Evolutionary conservation across 306 rosid genomes (phyloP).

Genomic region (Casuarina glauca): DNA sequence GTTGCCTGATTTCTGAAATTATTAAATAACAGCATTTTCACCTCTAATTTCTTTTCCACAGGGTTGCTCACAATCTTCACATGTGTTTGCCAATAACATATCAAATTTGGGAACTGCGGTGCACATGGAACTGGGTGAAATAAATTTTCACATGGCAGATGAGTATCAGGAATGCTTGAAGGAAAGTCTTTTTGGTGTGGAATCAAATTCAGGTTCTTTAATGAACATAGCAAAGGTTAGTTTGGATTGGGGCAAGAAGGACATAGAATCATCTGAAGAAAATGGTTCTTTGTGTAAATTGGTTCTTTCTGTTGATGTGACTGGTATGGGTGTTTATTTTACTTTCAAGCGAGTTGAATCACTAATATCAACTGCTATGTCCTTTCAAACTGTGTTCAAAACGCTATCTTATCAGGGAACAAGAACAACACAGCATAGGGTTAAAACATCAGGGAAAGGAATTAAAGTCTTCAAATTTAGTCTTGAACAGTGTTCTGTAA

Average conservation of each 20-base stretch:
- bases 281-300: constrained; percentile 59
- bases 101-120: constrained; percentile 74
- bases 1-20: constrained; percentile 16
- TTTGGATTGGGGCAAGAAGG: constrained; percentile 95
- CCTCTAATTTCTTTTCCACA: constrained; percentile 43
- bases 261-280: constrained; percentile 74
- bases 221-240: constrained; percentile 83
- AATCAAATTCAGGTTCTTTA: constrained; percentile 86
- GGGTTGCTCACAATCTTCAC: constrained; percentile 95
- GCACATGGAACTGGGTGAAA: constrained; percentile 90
- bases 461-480: constrained; percentile 66
- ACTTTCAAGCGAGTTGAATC: constrained; percentile 83
- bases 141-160: constrained; percentile 88
- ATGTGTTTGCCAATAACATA: constrained; percentile 85
- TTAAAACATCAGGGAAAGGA: constrained; percentile 86
- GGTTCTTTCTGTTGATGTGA: constrained; percentile 78
- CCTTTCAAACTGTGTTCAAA: constrained; percentile 71
- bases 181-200: constrained; percentile 82
- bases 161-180: constrained; percentile 91
- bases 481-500: constrained; percentile 79
- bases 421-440: constrained; percentile 59
- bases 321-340: constrained; percentile 78
- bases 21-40: constrained; percentile 19
- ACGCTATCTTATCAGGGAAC: constrained; percentile 60
- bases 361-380: constrained; percentile 74